A percentile compares a stretch with the other conserved stretches of the same genome.
Conservation (phyloP, 441 rosid genomes). For the Erysimum cheiri region DNA sequence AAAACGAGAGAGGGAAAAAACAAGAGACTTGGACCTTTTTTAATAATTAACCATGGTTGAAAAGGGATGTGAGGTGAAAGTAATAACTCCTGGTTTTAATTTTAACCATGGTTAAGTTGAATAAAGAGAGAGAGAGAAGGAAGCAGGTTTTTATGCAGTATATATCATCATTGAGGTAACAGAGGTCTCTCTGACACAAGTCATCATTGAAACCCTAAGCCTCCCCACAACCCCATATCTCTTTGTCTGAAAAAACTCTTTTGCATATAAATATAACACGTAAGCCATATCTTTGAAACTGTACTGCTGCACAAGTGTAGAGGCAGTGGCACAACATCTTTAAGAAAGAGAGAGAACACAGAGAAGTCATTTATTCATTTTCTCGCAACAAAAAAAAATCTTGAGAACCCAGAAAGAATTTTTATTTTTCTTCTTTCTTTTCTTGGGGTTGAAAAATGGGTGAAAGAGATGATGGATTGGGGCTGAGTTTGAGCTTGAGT, state of each 20-base stretch:
- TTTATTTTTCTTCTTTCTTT: not conserved
- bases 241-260: constrained; percentile 40
- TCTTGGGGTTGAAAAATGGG: constrained; percentile 47
- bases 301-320: constrained; percentile 52
- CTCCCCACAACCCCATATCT: constrained; percentile 52
- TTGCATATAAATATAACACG: constrained; percentile 40
- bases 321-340: constrained; percentile 49
- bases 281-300: constrained; percentile 54
- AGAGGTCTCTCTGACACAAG: constrained; percentile 55
- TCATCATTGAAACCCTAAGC: constrained; percentile 69
- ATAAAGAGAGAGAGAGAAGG: not conserved
- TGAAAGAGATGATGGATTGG: constrained; percentile 63
- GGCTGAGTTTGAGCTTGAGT: constrained; percentile 66
- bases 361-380: constrained; percentile 34
- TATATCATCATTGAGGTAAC: constrained; percentile 54
- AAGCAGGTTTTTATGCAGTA: constrained; percentile 44
- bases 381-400: constrained; percentile 22
- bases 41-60: constrained; percentile 28
- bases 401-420: constrained; percentile 14
- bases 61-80: constrained; percentile 3
- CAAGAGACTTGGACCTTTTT: constrained; percentile 23
- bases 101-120: constrained; percentile 43
- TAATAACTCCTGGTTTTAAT: constrained; percentile 35
- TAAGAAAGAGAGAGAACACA: constrained; percentile 29
- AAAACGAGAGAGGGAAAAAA: constrained; percentile 17